Conservation (phyloP, 441 rosid species). For the Sinapis alba region DNA sequence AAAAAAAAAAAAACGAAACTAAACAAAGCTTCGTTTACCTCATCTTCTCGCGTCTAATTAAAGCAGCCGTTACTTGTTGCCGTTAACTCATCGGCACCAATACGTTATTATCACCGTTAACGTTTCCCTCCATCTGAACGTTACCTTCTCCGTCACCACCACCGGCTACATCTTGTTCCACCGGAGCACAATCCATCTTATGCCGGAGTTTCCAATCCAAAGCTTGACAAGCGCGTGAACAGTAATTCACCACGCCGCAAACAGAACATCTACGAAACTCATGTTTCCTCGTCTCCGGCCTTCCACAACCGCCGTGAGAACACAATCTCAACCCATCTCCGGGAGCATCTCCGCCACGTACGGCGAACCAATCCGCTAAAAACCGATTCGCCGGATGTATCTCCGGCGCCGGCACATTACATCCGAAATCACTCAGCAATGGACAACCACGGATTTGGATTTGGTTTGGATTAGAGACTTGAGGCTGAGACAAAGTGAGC, state of each 20-base stretch:
- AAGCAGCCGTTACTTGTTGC: slow-evolving; percentile 23
- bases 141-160: slow-evolving; percentile 46
- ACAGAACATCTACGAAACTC: slow-evolving; percentile 93
- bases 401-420: slow-evolving; percentile 92
- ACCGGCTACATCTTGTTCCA: slow-evolving; percentile 57
- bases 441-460: slow-evolving; percentile 48
- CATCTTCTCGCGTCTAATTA: slow-evolving; percentile 10
- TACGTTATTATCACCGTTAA: slow-evolving; percentile 39
- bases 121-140: slow-evolving; percentile 31
- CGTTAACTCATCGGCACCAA: slow-evolving; percentile 30
- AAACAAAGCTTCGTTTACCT: slow-evolving; percentile 27
- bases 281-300: slow-evolving; percentile 89
- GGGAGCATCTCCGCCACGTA: slow-evolving; percentile 44
- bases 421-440: slow-evolving; percentile 82
- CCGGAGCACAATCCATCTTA: slow-evolving; percentile 74
- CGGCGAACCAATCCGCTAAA: slow-evolving; percentile 67
- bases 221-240: slow-evolving; percentile 97
- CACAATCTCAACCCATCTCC: slow-evolving; percentile 72
- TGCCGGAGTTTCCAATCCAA: slow-evolving; percentile 93
- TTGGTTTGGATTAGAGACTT: slow-evolving; percentile 26
- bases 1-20: not conserved
- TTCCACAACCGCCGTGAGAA: slow-evolving; percentile 84
- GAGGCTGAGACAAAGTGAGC: slow-evolving; percentile 38
- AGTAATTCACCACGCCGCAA: slow-evolving; percentile 87
- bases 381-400: slow-evolving; percentile 75